Evolutionary conservation across 2,329 filamentous ascomycete species (phyloP), one percentile per base, ranked within the genome.

Genomic region (Claviceps fusiformis): DNA sequence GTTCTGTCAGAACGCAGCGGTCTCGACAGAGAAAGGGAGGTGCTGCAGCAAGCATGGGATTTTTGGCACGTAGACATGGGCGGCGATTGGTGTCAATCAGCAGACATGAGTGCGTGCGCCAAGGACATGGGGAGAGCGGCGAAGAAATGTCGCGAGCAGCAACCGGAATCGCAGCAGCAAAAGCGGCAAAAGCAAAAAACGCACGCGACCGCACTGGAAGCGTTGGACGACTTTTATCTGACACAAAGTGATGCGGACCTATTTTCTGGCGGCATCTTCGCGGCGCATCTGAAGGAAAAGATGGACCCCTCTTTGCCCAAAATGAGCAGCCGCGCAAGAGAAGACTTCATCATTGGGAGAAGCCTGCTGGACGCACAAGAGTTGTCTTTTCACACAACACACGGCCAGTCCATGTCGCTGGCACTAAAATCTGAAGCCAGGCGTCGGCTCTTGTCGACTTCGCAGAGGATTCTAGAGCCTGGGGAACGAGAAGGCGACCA

Each of bases 241-340:
- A 69, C 75, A 1, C 73, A 87, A 68, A 90, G 88, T 64, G 76
- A 77, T 44, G 77, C 81, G 24, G 87, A 93, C 66, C 56, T 85
- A 2, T 80, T 75, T 62, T 79, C 79, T 27, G 67, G 70, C 17
- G 69, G 73, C 29, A 71, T 72, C 5, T 74, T 79, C 50, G 75
- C 73, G 4, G 67, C 61, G 3, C 68, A 64, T 15, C 65, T 73
- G 48, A 68, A 76, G 72, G 77, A 76, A 61, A 60, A 61, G 15
- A 66, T 88, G 29, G 88, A 95, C 62, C 67, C 82, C 4, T 83
- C 83, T 1, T 68, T 80, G 29, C 85, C 87, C 1, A 71, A 75
- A 1, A 71, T 87, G 2, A 63, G 73, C 2, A 57, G 60, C 41
- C 75, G 75, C 58, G 63, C 65, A 5, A 71, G 67, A 39, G 77